phyloP scores from a whole-genome alignment of 306 rosid genomes.

The Astragalus membranaceus region DNA sequence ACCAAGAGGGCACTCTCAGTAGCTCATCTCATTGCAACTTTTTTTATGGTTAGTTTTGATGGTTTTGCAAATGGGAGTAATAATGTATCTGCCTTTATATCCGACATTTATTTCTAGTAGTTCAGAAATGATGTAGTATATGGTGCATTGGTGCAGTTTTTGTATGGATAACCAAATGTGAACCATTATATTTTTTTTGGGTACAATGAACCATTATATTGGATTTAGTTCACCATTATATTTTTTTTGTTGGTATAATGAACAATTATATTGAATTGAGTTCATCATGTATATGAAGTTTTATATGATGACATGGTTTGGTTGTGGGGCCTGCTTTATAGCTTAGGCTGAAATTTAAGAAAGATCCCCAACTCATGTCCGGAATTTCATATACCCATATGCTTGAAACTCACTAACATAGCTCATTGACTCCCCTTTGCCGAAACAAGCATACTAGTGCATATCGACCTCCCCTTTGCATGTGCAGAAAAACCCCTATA shows the following conservation, averaged over 20 bases:
- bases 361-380: neutral
- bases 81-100: neutral
- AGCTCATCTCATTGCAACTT: neutral
- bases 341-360: neutral
- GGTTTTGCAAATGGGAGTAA: neutral
- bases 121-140: neutral
- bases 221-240: neutral
- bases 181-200: neutral
- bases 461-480: neutral
- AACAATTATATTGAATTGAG: too few relatives aligned
- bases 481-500: neutral
- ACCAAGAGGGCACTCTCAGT: neutral
- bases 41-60: neutral
- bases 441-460: neutral
- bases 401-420: neutral
- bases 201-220: neutral
- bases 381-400: neutral
- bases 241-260: too few relatives aligned
- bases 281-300: neutral
- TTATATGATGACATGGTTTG: neutral
- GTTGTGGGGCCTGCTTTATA: neutral
- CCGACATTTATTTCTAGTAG: neutral
- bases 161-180: neutral
- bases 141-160: neutral
- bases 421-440: neutral